phyloP scores from a whole-genome alignment of 2,329 filamentous ascomycete species.

The Penicillium sumatraense region DNA sequence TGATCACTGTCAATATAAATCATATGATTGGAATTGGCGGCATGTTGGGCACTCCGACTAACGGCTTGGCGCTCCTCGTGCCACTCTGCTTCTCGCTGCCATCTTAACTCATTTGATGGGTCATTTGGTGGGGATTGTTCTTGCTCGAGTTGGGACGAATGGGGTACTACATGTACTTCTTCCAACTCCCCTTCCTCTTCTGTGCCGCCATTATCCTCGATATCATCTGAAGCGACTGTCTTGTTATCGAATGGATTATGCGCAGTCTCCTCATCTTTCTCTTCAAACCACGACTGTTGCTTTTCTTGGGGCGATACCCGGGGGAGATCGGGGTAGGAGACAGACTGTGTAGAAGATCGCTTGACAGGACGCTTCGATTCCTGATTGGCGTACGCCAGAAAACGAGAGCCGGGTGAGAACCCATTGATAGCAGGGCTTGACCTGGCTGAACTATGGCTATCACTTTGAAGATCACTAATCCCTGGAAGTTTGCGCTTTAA shows the following conservation, averaged over 20 bases:
- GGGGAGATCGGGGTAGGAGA: constrained; percentile 23
- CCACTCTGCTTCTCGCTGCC: constrained; percentile 46
- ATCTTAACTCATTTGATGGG: background rate
- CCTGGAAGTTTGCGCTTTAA: constrained; percentile 32
- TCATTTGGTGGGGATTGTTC: background rate
- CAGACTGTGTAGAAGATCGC: background rate
- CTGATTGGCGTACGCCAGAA: background rate
- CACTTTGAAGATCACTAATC: constrained; percentile 22
- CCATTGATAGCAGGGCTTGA: constrained; percentile 15
- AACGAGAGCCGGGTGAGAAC: background rate
- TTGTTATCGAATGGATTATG: background rate
- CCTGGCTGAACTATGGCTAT: constrained; percentile 18
- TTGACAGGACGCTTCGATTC: background rate
- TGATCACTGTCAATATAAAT: constrained; percentile 51
- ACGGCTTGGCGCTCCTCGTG: constrained; percentile 51
- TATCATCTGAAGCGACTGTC: background rate
- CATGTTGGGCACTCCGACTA: constrained; percentile 48
- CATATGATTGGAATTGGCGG: constrained; percentile 45
- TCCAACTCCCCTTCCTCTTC: constrained; percentile 10
- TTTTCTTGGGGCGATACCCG: constrained; percentile 10
- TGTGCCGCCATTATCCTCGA: background rate
- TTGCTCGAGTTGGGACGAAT: background rate
- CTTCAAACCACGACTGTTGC: constrained; percentile 10
- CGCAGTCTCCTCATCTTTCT: background rate
- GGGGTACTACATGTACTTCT: constrained; percentile 5